A percentile compares a stretch with the other conserved stretches of the same genome.
Conservation (phyloP, 78 protist species). For the Protostelium mycophagum region DNA sequence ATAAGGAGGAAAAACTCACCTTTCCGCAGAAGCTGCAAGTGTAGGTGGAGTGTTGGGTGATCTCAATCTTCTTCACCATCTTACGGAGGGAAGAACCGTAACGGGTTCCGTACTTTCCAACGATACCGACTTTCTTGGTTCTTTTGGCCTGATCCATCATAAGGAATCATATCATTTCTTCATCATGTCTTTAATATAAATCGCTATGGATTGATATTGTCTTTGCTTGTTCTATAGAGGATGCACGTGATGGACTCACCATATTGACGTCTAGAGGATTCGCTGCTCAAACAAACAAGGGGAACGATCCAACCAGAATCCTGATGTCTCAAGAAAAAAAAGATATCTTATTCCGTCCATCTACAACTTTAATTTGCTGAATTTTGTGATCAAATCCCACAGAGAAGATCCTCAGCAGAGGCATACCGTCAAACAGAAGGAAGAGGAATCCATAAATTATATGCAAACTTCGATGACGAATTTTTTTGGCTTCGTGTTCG, state of each 20-base stretch:
- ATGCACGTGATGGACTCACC: background rate
- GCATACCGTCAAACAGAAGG: too few species aligned
- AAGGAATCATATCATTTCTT: background rate
- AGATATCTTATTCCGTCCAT: too few species aligned
- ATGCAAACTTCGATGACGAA: too few species aligned
- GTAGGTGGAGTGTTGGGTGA: constrained; percentile 91
- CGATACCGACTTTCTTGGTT: constrained; percentile 97
- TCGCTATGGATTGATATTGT: background rate
- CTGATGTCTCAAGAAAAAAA: too few species aligned
- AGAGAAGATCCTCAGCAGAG: too few species aligned
- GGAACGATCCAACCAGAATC: too few species aligned
- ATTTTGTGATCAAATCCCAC: too few species aligned
- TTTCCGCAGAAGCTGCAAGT: constrained; percentile 92
- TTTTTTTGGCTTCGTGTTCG: too few species aligned
- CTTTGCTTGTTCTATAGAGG: background rate
- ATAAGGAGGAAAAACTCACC: constrained; percentile 9
- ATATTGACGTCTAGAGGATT: background rate
- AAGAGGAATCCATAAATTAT: too few species aligned
- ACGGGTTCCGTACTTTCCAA: constrained; percentile 98
- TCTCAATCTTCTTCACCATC: constrained; percentile 91
- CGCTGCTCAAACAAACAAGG: too few species aligned
- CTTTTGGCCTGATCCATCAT: constrained; percentile 82
- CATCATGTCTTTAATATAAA: background rate
- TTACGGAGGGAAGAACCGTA: constrained; percentile 97
- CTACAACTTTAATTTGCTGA: too few species aligned